These are phyloP conservation scores for Tilletia horrida DNA, from an alignment of 1,284 basidiomycete genomes.

Conservation along the genomic window DNA sequence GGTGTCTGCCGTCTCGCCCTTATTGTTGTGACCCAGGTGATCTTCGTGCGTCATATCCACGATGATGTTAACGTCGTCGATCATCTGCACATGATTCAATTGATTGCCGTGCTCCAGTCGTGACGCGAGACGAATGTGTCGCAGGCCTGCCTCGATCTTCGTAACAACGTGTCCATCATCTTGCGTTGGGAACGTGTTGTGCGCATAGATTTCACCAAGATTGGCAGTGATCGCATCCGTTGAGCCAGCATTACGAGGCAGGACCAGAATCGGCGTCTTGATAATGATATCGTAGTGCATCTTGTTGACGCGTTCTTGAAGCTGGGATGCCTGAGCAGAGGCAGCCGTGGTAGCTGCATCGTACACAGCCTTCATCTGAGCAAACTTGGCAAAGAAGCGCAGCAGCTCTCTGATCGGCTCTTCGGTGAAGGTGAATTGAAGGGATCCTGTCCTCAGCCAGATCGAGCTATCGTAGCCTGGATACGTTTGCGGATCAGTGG, in stretches of 20 bases:
- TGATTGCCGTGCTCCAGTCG: constrained; percentile 37
- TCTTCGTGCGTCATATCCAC: constrained; percentile 67
- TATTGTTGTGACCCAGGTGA: constrained; percentile 19
- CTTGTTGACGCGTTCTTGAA: constrained; percentile 61
- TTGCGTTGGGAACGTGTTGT: constrained; percentile 67
- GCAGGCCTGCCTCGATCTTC: constrained; percentile 71
- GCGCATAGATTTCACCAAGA: constrained; percentile 83
- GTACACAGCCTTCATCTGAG: constrained; percentile 73
- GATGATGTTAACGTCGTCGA: constrained; percentile 82
- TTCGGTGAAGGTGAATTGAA: constrained; percentile 85
- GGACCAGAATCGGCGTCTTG: constrained; percentile 86
- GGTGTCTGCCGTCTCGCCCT: constrained; percentile 54
- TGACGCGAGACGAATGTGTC: constrained; percentile 71
- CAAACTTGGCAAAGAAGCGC: constrained; percentile 79
- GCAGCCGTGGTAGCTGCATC: constrained; percentile 92
- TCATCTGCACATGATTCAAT: constrained; percentile 65
- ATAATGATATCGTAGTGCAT: constrained; percentile 89
- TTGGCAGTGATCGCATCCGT: constrained; percentile 74
- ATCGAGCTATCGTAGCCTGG: constrained; percentile 82
- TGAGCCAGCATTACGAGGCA: constrained; percentile 72
- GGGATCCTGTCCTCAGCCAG: constrained; percentile 79
- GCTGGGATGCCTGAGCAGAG: constrained; percentile 74
- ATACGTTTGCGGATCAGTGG: constrained; percentile 62
- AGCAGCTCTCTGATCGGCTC: constrained; percentile 81
- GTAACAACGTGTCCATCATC: constrained; percentile 59